Percentiles rank a stretch among this genome's conserved stretches.
Evolutionary conservation across 129 eudicot species (phyloP).

Genomic region (Centella asiatica): DNA sequence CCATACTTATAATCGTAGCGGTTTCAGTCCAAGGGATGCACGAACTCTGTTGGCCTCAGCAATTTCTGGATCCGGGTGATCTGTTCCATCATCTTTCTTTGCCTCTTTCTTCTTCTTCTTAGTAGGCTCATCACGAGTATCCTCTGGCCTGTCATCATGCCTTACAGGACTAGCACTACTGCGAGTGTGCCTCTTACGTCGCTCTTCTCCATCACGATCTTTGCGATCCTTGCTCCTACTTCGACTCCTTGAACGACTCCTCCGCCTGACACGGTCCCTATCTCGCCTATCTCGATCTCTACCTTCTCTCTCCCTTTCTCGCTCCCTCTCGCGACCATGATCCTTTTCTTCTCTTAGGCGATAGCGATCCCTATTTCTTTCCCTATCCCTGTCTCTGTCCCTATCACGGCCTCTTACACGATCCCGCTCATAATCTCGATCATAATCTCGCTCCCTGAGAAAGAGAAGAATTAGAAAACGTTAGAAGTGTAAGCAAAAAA

Average conservation of each 20-base stretch:
- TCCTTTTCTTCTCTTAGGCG: slow-evolving; percentile 53
- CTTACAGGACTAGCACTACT: slow-evolving; percentile 73
- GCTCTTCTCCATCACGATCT: slow-evolving; percentile 73
- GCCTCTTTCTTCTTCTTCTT: slow-evolving; percentile 71
- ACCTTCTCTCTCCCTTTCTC: slow-evolving; percentile 38
- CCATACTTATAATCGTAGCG: slow-evolving; percentile 23
- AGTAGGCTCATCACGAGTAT: slow-evolving; percentile 34
- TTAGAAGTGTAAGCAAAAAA: slow-evolving; percentile 12
- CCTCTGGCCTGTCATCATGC: slow-evolving; percentile 31
- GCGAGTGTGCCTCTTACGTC: slow-evolving; percentile 56
- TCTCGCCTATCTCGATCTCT: slow-evolving; percentile 68
- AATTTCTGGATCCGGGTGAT: slow-evolving; percentile 96
- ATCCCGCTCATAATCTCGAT: slow-evolving; percentile 48
- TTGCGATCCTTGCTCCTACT: slow-evolving; percentile 58
- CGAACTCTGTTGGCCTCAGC: slow-evolving; percentile 80
- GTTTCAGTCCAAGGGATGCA: slow-evolving; percentile 71
- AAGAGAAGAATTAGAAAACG: no score
- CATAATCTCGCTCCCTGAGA: slow-evolving; percentile 56
- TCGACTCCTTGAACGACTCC: slow-evolving; percentile 74
- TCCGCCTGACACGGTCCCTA: slow-evolving; percentile 65
- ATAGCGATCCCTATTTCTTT: slow-evolving; percentile 40
- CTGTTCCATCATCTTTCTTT: slow-evolving; percentile 83
- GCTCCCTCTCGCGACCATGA: slow-evolving; percentile 46
- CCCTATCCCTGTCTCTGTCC: slow-evolving; percentile 49
- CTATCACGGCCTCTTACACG: slow-evolving; percentile 48